These are phyloP conservation scores for Juncus inflexus DNA, from an alignment of 176 grass and related monocot genomes.

Conservation along the genomic window DNA sequence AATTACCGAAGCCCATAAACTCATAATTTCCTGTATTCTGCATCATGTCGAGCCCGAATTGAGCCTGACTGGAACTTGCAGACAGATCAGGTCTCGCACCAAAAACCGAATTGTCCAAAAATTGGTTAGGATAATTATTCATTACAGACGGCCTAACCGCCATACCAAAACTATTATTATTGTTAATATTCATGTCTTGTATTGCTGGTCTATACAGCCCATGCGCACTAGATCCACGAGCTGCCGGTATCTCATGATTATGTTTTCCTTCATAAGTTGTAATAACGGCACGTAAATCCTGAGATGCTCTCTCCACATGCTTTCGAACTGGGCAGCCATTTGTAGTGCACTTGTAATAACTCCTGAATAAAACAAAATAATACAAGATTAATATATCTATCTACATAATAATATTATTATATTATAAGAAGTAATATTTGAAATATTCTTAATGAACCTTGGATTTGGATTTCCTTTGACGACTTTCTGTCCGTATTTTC, in stretches of 20 bases:
- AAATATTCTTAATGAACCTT: constrained; percentile 27
- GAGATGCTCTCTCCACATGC: constrained; percentile 93
- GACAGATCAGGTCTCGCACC: constrained; percentile 31
- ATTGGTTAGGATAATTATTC: constrained; percentile 32
- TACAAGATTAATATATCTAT: not conserved
- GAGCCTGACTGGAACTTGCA: constrained; percentile 29
- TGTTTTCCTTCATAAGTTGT: constrained; percentile 98
- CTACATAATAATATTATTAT: not conserved
- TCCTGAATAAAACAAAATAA: constrained; percentile 29
- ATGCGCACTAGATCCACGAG: constrained; percentile 51
- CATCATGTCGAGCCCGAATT: constrained; percentile 26
- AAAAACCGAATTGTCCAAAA: constrained; percentile 15
- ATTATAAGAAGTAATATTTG: no score
- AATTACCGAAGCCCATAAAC: constrained; percentile 44
- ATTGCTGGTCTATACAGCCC: constrained; percentile 46
- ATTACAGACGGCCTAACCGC: constrained; percentile 22
- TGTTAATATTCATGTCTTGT: constrained; percentile 27
- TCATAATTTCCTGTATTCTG: constrained; percentile 29
- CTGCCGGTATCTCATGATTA: constrained; percentile 87
- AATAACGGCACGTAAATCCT: constrained; percentile 85
- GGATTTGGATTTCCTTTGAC: constrained; percentile 97
- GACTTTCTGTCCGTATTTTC: constrained; percentile 96
- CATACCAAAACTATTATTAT: constrained; percentile 26
- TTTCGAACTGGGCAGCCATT: constrained; percentile 74
- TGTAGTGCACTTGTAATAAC: constrained; percentile 99